Conservation (phyloP, 441 rosid genomes). For the Populus hybrid region DNA sequence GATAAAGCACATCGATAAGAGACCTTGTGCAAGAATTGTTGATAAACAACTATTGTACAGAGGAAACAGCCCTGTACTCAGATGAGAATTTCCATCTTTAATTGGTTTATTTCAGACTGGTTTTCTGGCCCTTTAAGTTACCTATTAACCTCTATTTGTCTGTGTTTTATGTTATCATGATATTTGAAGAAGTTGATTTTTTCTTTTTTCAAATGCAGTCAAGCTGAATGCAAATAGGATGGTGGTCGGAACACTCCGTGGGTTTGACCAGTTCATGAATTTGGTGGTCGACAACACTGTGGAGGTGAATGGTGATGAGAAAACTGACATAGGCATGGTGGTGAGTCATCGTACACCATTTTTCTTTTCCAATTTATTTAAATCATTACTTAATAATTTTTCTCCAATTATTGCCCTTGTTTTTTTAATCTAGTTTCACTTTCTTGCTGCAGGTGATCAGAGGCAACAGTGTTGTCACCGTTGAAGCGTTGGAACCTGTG, state of each 20-base stretch:
- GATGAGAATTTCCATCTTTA: background rate
- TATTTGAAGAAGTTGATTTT: background rate
- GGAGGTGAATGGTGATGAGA: slow-evolving; percentile 71
- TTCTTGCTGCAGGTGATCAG: slow-evolving; percentile 62
- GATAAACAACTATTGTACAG: background rate
- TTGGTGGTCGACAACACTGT: slow-evolving; percentile 79
- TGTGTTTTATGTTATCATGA: background rate
- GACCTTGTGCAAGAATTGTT: background rate
- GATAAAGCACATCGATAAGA: background rate
- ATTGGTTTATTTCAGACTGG: background rate
- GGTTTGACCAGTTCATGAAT: slow-evolving; percentile 90
- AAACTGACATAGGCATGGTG: slow-evolving; percentile 81
- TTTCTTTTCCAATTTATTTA: background rate
- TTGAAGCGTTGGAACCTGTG: slow-evolving; percentile 94
- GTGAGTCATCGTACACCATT: slow-evolving; percentile 35
- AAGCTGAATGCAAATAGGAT: slow-evolving; percentile 83
- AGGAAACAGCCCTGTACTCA: background rate
- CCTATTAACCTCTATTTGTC: background rate
- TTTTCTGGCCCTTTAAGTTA: background rate
- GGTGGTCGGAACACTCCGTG: slow-evolving; percentile 82
- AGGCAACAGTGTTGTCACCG: slow-evolving; percentile 89
- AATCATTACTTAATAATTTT: background rate
- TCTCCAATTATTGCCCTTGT: background rate
- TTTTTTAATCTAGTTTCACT: background rate
- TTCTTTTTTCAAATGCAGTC: slow-evolving; percentile 38